Percentiles rank a stretch among this genome's conserved stretches.
Evolutionary conservation across 2,329 filamentous ascomycete species (phyloP).

Genomic region (Fusarium sp.): DNA sequence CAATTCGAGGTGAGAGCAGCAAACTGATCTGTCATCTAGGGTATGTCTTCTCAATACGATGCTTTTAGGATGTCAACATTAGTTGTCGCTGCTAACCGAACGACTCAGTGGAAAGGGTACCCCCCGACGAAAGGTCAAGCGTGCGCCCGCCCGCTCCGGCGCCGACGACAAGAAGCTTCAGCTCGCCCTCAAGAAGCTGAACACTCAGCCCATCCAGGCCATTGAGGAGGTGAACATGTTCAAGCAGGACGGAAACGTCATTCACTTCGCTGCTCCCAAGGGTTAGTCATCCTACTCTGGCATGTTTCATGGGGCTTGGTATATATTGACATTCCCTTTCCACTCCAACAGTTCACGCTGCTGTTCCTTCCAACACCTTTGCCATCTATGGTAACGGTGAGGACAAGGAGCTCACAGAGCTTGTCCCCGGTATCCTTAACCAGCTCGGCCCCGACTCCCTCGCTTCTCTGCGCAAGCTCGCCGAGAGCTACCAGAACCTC

Average conservation of each 20-base stretch:
- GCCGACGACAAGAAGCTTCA: slow-evolving; percentile 99
- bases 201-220: slow-evolving; percentile 98
- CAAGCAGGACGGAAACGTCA: slow-evolving; percentile 99
- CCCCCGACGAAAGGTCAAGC: slow-evolving; percentile 97
- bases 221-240: slow-evolving; percentile 99
- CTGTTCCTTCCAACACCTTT: slow-evolving; percentile 98
- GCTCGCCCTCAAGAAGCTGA: slow-evolving; percentile 97
- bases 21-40: slow-evolving; percentile 43
- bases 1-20: not conserved
- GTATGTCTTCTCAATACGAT: slow-evolving; percentile 46
- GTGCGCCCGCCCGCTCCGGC: slow-evolving; percentile 89
- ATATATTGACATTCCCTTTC: slow-evolving; percentile 30
- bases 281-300: slow-evolving; percentile 66
- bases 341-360: slow-evolving; percentile 80
- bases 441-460: slow-evolving; percentile 98
- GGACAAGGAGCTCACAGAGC: slow-evolving; percentile 99
- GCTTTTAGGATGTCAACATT: slow-evolving; percentile 21
- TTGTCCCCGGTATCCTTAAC: slow-evolving; percentile 99
- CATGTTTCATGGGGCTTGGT: slow-evolving; percentile 30
- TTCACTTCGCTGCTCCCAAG: slow-evolving; percentile 98
- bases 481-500: slow-evolving; percentile 99
- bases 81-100: slow-evolving; percentile 43
- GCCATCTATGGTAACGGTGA: slow-evolving; percentile 99
- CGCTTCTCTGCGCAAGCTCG: slow-evolving; percentile 95
- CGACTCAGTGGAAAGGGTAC: slow-evolving; percentile 88